Evolutionary conservation across 345 rosid species (phyloP).

Genomic region (Aethionema arabicum): DNA sequence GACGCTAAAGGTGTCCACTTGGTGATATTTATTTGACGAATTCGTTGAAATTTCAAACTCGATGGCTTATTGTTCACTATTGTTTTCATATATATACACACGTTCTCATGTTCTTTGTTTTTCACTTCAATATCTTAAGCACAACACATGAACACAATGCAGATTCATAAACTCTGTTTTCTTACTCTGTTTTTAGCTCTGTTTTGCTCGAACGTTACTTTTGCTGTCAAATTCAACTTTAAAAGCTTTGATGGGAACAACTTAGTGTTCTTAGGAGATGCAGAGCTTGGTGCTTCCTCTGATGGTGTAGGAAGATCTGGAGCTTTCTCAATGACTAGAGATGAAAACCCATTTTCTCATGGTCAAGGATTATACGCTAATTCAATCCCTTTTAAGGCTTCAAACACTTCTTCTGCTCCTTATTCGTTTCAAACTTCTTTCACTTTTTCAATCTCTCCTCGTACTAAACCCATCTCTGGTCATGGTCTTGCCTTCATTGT

Average conservation of each 20-base stretch:
- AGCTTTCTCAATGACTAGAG: conserved; percentile 35
- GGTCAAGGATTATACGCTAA: conserved; percentile 32
- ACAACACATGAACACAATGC: conserved; percentile 17
- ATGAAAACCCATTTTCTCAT: conserved; percentile 32
- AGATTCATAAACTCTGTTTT: conserved; percentile 34
- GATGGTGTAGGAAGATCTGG: conserved; percentile 27
- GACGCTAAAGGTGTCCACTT: conserved; percentile 33
- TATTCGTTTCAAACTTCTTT: conserved; percentile 33
- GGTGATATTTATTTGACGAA: conserved; percentile 32
- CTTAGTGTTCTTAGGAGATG: conserved; percentile 31
- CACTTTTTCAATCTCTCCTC: conserved; percentile 38
- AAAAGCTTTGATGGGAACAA: conserved; percentile 18
- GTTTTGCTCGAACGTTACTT: not conserved
- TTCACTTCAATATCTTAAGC: not conserved
- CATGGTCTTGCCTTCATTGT: conserved; percentile 39
- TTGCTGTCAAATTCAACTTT: conserved; percentile 34
- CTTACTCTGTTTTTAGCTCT: conserved; percentile 30
- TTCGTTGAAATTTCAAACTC: conserved; percentile 8
- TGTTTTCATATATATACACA: conserved; percentile 16
- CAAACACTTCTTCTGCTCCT: conserved; percentile 22
- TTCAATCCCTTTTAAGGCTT: conserved; percentile 25
- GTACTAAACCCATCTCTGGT: conserved; percentile 30
- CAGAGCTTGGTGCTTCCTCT: conserved; percentile 36
- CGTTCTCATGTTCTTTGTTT: not conserved
- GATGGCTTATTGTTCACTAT: conserved; percentile 26